These are phyloP conservation scores for Austroboletus novae-zelandiae DNA, from an alignment of 1,284 basidiomycete species.

Conservation along the genomic window DNA sequence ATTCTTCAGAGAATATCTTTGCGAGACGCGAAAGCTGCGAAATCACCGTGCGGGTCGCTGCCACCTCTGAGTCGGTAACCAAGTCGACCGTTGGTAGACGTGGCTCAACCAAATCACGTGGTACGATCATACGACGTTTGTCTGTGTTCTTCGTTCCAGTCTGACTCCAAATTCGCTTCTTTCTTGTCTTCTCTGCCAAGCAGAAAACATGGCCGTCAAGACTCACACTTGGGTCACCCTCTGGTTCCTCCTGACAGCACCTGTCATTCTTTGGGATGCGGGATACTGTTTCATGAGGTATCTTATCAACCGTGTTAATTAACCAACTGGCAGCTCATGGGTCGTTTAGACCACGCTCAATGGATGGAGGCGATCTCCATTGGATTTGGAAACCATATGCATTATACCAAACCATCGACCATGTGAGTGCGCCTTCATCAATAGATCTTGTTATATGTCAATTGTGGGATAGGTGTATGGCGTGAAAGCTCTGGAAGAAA, in stretches of 20 bases:
- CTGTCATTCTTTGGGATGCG: constrained; percentile 67
- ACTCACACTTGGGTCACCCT: constrained; percentile 60
- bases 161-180: background rate
- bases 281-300: constrained; percentile 73
- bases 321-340: background rate
- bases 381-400: constrained; percentile 88
- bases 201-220: constrained; percentile 44
- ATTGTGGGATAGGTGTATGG: constrained; percentile 66
- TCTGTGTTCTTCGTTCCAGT: no score
- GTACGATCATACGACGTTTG: background rate
- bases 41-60: background rate
- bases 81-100: no score
- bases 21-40: background rate
- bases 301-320: background rate
- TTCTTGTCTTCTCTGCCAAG: background rate
- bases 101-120: constrained; percentile 3
- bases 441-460: background rate
- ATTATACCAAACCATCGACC: constrained; percentile 73
- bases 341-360: constrained; percentile 51
- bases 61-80: no score
- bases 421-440: constrained; percentile 35
- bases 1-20: background rate
- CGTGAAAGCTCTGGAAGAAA: constrained; percentile 53
- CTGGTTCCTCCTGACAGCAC: constrained; percentile 64
- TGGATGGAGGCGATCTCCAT: constrained; percentile 79